Conservation (phyloP, 2,329 filamentous ascomycete species). For the Endothia cerciana region DNA sequence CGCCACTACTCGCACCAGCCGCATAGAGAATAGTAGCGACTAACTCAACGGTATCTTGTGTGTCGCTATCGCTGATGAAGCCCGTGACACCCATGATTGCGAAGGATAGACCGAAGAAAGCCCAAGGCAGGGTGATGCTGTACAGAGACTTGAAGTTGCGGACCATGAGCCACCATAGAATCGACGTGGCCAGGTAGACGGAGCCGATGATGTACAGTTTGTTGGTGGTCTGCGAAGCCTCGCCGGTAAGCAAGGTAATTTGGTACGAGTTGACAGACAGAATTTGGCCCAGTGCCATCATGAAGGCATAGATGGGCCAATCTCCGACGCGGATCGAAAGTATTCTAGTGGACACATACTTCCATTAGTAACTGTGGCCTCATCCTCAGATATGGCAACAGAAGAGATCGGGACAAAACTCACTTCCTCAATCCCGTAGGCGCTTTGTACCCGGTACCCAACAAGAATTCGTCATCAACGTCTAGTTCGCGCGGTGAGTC, state of each 20-base stretch:
- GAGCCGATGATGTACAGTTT: conserved; percentile 65
- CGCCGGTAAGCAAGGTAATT: conserved; percentile 67
- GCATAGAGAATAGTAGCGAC: conserved; percentile 65
- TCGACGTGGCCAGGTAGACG: conserved; percentile 61
- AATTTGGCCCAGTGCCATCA: conserved; percentile 65
- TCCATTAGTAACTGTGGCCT: conserved; percentile 13
- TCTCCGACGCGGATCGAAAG: conserved; percentile 61
- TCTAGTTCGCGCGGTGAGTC: conserved; percentile 31
- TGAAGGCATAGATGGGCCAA: conserved; percentile 66
- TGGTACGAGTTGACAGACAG: conserved; percentile 70
- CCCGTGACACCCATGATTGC: conserved; percentile 64
- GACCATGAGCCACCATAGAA: conserved; percentile 67
- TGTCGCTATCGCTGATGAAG: conserved; percentile 45
- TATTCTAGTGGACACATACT: conserved; percentile 24
- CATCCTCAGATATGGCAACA: not conserved
- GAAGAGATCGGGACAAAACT: conserved; percentile 29
- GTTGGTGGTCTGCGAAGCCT: conserved; percentile 60
- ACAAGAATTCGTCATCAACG: conserved; percentile 50
- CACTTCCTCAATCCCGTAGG: conserved; percentile 60
- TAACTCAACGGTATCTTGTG: conserved; percentile 56
- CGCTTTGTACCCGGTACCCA: conserved; percentile 59
- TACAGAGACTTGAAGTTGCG: conserved; percentile 60
- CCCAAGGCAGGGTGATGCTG: conserved; percentile 61
- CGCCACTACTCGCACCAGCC: conserved; percentile 64
- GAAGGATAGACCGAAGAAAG: conserved; percentile 67